Evolutionary conservation across 1,284 basidiomycete genomes (phyloP), one percentile per base, ranked within the genome.

Genomic region (Sanghuangporus weigelae): DNA sequence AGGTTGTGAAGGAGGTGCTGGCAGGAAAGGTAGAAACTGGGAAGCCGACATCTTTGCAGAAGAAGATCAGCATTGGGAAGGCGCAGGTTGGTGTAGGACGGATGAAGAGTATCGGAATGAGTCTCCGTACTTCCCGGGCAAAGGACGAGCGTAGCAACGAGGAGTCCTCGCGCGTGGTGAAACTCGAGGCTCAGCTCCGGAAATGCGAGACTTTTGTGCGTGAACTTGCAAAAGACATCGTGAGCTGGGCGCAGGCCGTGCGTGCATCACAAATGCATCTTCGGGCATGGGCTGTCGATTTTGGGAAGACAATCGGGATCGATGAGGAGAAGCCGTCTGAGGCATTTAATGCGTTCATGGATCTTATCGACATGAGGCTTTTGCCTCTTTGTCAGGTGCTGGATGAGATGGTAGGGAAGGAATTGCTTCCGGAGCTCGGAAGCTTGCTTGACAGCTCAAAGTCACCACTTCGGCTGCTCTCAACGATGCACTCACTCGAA

Each of bases 1-100:
- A 97, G 72, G 86, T 95, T 40, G 89, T 96, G 7, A 88, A 87
- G 64, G 86, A 87, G 67, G 84, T 90, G 48, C 77, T 92, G 16
- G 69, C 71, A 21, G 71, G 69, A 53, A 64, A 62, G 63, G 19
- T 56, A 35, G 60, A 65, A 14, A 35, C 35, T 46, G 62, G 64
- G 26, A 64, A 73, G 49, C 63, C 68, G 42, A 71, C 71, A 42
- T 69, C 70, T 72, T 85, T 84, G 73, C 81, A 74, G 70, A 80
- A 73, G 74, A 79, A 68, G 70, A 69, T 71, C 44, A 68, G 50
- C 36, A 57, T 60, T 26, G 56, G 63, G 11, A 65, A 65, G 59
- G 79, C 83, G 23, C 78, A 79, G n/a, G 84, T 84, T 14, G 84
- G 81, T 66, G 73, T 87, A 7, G 81, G 77, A 16, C 81, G 83